Base-by-base conservation (phyloP, 805 yeast genomes). In the Kazachstania bromeliacearum region DNA sequence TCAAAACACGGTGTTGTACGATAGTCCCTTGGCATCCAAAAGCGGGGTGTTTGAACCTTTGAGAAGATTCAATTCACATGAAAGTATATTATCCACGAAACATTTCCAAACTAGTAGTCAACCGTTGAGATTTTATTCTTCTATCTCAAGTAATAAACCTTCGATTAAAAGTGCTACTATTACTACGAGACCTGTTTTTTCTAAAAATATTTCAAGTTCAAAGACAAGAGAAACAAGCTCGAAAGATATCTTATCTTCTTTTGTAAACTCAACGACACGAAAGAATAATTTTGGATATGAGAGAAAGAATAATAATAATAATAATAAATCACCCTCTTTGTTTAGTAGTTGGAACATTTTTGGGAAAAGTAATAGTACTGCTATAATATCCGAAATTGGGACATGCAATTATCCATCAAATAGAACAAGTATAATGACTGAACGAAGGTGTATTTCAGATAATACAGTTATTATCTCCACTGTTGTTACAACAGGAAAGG, bases 21-120 rank as follows among this genome's bases (percentile, higher is more conserved):
- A 21, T 17, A 36, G 28, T 23, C 30, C 40, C 14, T 14, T n/a
- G 20, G 30, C 12, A 4, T 30, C 23, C 15, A 26, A 17, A 9
- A 12, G 23, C 13, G 25, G 17, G 17, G 14, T 13, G 5, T 35
- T 40, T 14, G 40, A 37, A 28, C 50, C 53, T 13, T 32, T 58
- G 5, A 36, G 61, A 39, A 50, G 53, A 25, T 58, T 43, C 30
- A 55, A 55, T 28, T 58, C 63, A 3, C 58, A 57, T 37, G 62
- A 58, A 35, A 57, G 63, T 40, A 46, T 57, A 8, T 33, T 58
- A 13, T 57, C 61, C 2, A n/a, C n/a, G n/a, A 35, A 18, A 2
- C 43, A 37, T 20, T 28, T 36, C 8, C n/a, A 18, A 27, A 10
- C 17, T 6, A 7, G 6, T 15, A 22, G 17, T 7, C 24, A 38